Conservation (phyloP, 306 rosid species). For the Casuarina cunninghamiana region DNA sequence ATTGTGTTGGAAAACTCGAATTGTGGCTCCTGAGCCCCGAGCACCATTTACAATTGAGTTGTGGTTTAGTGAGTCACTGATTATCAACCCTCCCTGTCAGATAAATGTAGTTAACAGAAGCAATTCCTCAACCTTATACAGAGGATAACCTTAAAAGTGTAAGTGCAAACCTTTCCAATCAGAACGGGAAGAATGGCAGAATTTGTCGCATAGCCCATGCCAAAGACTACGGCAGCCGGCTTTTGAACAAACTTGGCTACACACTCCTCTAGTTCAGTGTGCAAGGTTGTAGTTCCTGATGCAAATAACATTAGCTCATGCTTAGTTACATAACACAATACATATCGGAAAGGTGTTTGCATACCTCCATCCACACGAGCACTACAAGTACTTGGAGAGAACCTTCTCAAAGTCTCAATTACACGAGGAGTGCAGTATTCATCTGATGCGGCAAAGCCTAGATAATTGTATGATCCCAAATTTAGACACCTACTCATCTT, state of each 20-base stretch:
- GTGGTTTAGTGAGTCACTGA: conserved; percentile 90
- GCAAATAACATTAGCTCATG: conserved; percentile 10
- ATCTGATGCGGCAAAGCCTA: conserved; percentile 92
- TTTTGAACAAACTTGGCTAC: conserved; percentile 69
- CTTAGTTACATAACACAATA: neutral
- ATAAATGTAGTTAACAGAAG: conserved; percentile 2
- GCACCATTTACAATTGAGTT: conserved; percentile 93
- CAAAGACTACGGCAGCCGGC: conserved; percentile 83
- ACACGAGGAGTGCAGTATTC: conserved; percentile 92
- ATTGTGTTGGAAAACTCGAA: conserved; percentile 89
- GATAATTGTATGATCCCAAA: conserved; percentile 93
- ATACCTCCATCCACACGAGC: conserved; percentile 83
- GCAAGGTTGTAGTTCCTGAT: conserved; percentile 69
- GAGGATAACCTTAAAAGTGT: neutral
- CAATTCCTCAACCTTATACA: conserved; percentile 6
- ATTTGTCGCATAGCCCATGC: conserved; percentile 94
- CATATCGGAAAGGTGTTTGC: conserved; percentile 16
- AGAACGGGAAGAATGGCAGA: conserved; percentile 84
- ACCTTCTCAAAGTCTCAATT: conserved; percentile 60
- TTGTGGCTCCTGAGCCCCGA: conserved; percentile 88
- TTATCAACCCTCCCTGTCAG: conserved; percentile 75
- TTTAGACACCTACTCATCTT: conserved; percentile 72
- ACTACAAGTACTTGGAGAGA: conserved; percentile 90
- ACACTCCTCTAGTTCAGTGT: conserved; percentile 63
- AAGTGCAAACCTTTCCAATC: conserved; percentile 59